Evolutionary conservation across 768 basidiomycete species (phyloP), one percentile per base, ranked within the genome.

Genomic region (Kwoniella shandongensis): DNA sequence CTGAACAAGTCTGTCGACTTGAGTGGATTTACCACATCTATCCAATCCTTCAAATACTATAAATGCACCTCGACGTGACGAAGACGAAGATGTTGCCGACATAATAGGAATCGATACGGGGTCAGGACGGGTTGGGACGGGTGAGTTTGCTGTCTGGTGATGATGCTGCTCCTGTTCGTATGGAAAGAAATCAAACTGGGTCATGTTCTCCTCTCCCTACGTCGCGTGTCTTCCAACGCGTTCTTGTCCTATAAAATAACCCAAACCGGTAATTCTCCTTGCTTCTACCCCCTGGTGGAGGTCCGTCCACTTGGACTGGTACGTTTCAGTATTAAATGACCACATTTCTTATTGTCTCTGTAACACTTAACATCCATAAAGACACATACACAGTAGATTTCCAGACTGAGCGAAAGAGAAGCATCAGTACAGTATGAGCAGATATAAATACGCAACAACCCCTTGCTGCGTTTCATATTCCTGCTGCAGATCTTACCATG

Each of bases 11-110:
- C 79, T 77, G 0, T 81, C 78, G 0, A 86, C 85, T 72, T 97
- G 94, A 0, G 92, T 99, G 29, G 87, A 88, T 75, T 98, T 98
- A 15, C 96, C 96, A 0, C 89, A 91, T 59, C 88, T 81, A 74
- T 98, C 94, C n/a, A 98, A 84, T 13, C 94, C 96, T 77, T 97
- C 93, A 48, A 97, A 81, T 35, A 91, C 92, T 71, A 97, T 87
- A 78, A 98, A 92, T 6, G 87, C 82, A 0, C 89, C 89, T 45
- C 75, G 54, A 12, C 48, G 17, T 18, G 59, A 29, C 15, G 56
- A 32, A 10, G 56, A 51, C 12, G 55, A 32, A 4, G 45, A 32
- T 13, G 32, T 6, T 32, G 13, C 13, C 7, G 32, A 6, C 32
- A 32, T 32, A 13, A 13, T 32, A 32, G 32, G n/a, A n/a, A 10